These are phyloP conservation scores for Cercospora janseana DNA, from an alignment of 2,329 filamentous ascomycete genomes.

Conservation along the genomic window DNA sequence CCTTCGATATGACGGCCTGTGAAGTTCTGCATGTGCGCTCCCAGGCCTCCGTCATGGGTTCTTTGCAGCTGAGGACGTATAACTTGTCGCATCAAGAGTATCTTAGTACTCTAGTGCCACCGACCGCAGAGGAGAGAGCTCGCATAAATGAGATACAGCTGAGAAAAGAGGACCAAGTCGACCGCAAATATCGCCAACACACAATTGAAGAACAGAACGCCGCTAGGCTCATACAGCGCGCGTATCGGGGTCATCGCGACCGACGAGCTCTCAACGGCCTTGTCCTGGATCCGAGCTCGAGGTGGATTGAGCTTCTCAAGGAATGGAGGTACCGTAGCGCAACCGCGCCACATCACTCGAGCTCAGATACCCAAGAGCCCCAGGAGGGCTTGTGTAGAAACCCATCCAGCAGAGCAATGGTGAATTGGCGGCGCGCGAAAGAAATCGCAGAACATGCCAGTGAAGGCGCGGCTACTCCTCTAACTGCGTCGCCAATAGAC, in stretches of 20 bases:
- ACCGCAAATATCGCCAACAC: constrained; percentile 29
- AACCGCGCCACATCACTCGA: constrained; percentile 24
- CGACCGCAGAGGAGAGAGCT: constrained; percentile 21
- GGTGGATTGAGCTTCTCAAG: constrained; percentile 64
- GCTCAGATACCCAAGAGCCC: not conserved
- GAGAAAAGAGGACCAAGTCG: constrained; percentile 28
- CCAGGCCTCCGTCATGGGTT: not conserved
- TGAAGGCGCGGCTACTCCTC: constrained; percentile 46
- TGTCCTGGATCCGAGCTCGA: constrained; percentile 63
- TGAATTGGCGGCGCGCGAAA: constrained; percentile 73
- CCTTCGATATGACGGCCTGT: not conserved
- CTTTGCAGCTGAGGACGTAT: not conserved
- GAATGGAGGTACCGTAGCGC: constrained; percentile 31
- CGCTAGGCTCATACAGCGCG: constrained; percentile 48
- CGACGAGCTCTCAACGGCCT: constrained; percentile 69
- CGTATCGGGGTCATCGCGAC: constrained; percentile 73
- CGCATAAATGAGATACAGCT: constrained; percentile 32
- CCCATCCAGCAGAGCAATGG: constrained; percentile 44
- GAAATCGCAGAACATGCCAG: constrained; percentile 71
- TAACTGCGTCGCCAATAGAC: constrained; percentile 32
- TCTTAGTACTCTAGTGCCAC: constrained; percentile 27
- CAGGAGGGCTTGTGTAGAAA: not conserved
- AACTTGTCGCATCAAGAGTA: constrained; percentile 28
- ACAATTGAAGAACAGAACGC: constrained; percentile 30
- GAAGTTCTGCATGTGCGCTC: not conserved